These are phyloP conservation scores for Xylaria sp. DNA, from an alignment of 2,329 filamentous ascomycete species.

Conservation along the genomic window DNA sequence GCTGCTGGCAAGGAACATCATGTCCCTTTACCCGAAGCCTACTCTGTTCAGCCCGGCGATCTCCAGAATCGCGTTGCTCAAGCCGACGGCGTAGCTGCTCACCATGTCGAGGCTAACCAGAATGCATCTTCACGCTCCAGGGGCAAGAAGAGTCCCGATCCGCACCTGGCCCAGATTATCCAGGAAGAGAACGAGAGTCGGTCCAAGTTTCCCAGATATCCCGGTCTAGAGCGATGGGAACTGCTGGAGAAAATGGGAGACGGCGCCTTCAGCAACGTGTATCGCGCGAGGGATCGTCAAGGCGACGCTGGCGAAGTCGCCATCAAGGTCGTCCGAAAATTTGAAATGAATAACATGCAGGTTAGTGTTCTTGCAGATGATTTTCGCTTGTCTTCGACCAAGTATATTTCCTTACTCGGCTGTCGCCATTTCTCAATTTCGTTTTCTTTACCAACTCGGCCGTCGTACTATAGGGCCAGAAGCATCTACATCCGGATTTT, in stretches of 20 bases:
- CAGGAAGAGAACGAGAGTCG: conserved; percentile 90
- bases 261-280: conserved; percentile 98
- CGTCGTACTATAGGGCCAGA: conserved; percentile 76
- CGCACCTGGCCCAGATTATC: conserved; percentile 84
- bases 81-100: conserved; percentile 72
- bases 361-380: conserved; percentile 69
- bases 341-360: conserved; percentile 98
- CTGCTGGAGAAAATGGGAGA: conserved; percentile 98
- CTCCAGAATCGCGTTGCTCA: conserved; percentile 74
- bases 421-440: conserved; percentile 39
- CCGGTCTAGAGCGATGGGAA: conserved; percentile 85
- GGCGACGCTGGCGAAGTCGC: conserved; percentile 83
- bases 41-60: conserved; percentile 68
- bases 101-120: conserved; percentile 70
- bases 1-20: conserved; percentile 55
- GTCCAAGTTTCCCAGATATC: conserved; percentile 86
- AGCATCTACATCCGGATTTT: conserved; percentile 95
- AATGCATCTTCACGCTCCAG: conserved; percentile 54
- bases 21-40: conserved; percentile 63
- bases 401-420: conserved; percentile 48
- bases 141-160: conserved; percentile 63
- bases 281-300: conserved; percentile 80
- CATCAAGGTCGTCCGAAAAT: conserved; percentile 99
- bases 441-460: conserved; percentile 63
- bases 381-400: conserved; percentile 43